phyloP scores from a whole-genome alignment of 768 basidiomycete species.

The Mycena floridula region DNA sequence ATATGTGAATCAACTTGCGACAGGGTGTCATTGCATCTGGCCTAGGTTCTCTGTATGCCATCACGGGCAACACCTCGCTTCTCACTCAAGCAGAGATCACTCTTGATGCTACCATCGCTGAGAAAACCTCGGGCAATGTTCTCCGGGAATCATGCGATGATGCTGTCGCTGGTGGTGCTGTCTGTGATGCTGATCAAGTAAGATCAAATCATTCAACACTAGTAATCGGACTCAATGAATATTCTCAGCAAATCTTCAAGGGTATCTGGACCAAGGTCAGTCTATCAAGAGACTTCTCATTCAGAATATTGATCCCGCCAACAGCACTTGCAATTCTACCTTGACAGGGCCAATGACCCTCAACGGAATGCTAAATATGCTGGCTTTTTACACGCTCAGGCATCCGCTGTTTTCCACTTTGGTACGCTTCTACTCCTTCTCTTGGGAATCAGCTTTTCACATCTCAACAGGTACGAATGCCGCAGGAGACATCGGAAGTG shows the following conservation, averaged over 20 bases:
- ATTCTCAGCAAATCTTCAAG: constrained; percentile 39
- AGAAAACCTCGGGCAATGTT: constrained; percentile 32
- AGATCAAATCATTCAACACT: neutral
- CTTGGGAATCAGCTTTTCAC: no score
- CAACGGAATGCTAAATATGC: constrained; percentile 38
- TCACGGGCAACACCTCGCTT: constrained; percentile 30
- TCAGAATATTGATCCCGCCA: neutral
- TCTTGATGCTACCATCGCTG: constrained; percentile 41
- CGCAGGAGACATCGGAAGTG: constrained; percentile 35
- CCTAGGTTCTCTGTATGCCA: constrained; percentile 37
- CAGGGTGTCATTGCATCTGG: constrained; percentile 53
- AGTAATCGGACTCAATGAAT: neutral
- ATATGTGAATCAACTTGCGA: neutral
- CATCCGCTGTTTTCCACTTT: constrained; percentile 36
- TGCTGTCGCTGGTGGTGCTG: constrained; percentile 27
- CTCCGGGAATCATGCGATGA: constrained; percentile 50
- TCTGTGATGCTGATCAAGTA: constrained; percentile 43
- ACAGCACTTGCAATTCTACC: constrained; percentile 38
- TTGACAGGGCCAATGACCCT: constrained; percentile 37
- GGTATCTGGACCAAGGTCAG: constrained; percentile 42
- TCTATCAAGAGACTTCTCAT: neutral
- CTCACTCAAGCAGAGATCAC: constrained; percentile 46
- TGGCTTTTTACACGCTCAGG: constrained; percentile 32
- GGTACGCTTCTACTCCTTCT: no score
- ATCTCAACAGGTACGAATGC: no score